Base-by-base conservation (phyloP, 257 asterid species). In the Henckelia pumila region DNA sequence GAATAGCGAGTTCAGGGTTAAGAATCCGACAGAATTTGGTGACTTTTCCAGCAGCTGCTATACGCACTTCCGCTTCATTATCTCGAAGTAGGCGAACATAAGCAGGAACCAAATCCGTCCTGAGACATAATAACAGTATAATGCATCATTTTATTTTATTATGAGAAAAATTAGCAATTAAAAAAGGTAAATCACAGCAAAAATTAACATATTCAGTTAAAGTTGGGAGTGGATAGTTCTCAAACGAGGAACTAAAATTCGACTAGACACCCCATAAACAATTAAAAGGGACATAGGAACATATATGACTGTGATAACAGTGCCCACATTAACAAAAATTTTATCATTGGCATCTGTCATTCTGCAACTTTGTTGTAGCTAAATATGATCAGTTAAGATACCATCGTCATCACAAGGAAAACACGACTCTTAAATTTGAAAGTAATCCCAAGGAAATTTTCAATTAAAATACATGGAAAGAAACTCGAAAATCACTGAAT, bases 61-160 rank as follows among this genome's bases (percentile, higher is more conserved):
- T 89, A 55, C 96, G 89, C 71, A 87, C 96, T 79, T 89, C 95
- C 44, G 96, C 96, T 81, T 89, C 96, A 79, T 89, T 89, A 71
- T 89, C 96, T 66, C 95, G 87, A 66, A 89, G 96, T 66, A 89
- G 83, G 50, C 96, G 91, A 67, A 85, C 96, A 73, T 89, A 89
- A 30, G 96, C 96, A 87, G 96, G 95, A 80, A 89, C 93, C 75
- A 87, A 73, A 72, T 90, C 97, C 88, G 86, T 85, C 90, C 97
- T 89, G 73, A 21, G 71, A 76, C 66, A 64, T 47, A 56, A 37
- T 10, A 47, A 53, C 23, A 82, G 55, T 49, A 57, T 11, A 69
- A 63, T 59, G 70, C 55, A 76, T 77, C 16, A 7, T 32, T 66
- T 73, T 19, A 7, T 32, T 66, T 73, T 19, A 30, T 47, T 53